A percentile compares a stretch with the other conserved stretches of the same genome.
Conservation (phyloP, 2,329 filamentous ascomycete species). For the Neonectria coccinea region DNA sequence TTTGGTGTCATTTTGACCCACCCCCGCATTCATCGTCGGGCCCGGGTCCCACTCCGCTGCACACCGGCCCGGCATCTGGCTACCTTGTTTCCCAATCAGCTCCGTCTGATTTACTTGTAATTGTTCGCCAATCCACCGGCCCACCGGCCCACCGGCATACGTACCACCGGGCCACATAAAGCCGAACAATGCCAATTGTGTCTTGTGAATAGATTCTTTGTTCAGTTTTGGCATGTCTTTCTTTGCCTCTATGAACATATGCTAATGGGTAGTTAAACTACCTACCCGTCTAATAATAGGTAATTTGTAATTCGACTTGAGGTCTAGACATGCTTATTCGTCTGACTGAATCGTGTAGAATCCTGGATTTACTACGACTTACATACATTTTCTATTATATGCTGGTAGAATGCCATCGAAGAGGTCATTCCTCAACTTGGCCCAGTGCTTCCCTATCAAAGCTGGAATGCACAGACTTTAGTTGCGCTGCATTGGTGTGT, state of each 20-base stretch:
- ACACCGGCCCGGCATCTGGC: slow-evolving; percentile 11
- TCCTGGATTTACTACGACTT: no score
- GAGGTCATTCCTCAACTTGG: background rate
- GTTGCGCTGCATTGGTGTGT: no score
- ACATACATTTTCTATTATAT: no score
- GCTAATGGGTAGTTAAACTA: no score
- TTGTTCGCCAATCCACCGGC: background rate
- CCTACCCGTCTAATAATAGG: no score
- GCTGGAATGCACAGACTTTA: no score
- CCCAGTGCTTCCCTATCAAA: no score
- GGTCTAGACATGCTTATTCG: background rate
- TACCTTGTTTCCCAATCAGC: slow-evolving; percentile 1
- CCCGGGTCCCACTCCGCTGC: slow-evolving; percentile 1
- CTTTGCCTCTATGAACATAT: no score
- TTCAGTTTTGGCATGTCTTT: no score
- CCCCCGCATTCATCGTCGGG: slow-evolving; percentile 4
- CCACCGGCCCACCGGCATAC: background rate
- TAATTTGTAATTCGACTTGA: no score
- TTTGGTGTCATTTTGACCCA: background rate
- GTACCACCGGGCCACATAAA: background rate
- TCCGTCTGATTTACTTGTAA: background rate
- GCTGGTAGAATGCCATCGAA: no score
- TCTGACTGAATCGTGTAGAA: background rate
- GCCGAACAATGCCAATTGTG: background rate
- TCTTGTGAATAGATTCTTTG: no score